Evolutionary conservation across 2,329 filamentous ascomycete genomes (phyloP).

Genomic region (Beauveria sp.): DNA sequence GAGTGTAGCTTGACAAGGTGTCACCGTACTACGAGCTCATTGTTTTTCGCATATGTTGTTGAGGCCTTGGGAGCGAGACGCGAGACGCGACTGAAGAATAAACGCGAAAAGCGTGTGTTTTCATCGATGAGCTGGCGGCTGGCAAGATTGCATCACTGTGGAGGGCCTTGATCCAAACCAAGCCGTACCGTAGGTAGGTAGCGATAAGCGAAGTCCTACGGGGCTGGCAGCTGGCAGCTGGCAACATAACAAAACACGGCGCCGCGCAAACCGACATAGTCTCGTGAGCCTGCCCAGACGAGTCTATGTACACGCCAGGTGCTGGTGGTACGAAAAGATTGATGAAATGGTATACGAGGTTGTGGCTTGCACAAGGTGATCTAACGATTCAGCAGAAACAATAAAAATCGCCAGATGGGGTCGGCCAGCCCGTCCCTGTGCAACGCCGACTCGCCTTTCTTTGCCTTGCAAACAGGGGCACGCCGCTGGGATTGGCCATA

Average conservation of each 20-base stretch:
- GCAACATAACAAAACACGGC: background rate
- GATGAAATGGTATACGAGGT: background rate
- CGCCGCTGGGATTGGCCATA: background rate
- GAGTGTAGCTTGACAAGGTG: background rate
- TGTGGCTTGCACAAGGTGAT: background rate
- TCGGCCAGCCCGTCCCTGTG: background rate
- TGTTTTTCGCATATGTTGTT: background rate
- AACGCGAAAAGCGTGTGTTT: conserved; percentile 1
- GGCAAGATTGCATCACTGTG: background rate
- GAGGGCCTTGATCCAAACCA: background rate
- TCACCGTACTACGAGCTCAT: too few species aligned
- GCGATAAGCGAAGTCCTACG: background rate
- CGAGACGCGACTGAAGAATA: conserved; percentile 8
- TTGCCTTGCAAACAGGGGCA: background rate
- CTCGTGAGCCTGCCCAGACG: background rate
- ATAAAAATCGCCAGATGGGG: background rate
- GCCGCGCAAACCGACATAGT: background rate
- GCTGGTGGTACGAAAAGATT: background rate
- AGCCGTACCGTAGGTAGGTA: background rate
- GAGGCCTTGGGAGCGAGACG: background rate
- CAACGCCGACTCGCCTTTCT: background rate
- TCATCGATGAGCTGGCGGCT: background rate
- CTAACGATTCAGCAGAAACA: background rate
- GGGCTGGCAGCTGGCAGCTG: conserved; percentile 7
- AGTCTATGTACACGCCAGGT: background rate